Base-by-base conservation (phyloP, 2,329 filamentous ascomycete species). In the Reticulascus tulasneorum region DNA sequence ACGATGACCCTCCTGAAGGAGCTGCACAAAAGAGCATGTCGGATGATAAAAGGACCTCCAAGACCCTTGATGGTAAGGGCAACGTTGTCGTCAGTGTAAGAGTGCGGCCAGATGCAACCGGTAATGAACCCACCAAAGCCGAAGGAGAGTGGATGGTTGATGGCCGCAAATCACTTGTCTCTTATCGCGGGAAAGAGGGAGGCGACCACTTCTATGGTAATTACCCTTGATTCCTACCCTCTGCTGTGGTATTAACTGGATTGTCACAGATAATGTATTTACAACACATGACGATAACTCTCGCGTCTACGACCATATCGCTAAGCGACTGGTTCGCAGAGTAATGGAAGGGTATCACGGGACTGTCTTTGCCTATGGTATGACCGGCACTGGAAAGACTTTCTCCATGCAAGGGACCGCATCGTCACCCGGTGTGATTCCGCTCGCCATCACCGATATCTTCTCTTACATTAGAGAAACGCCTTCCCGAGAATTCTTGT, bases 321-420 rank as follows among this genome's bases (percentile, higher is more conserved):
- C 93, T 27, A 97, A 97, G 64, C 84, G 93, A 44, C 72, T 98
- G 33, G 93, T 98, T 29, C 84, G 93, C 49, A 77, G 93, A 52
- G 93, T 98, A 32, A 98, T 98, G 93, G 93, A 98, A 67, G 93
- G 93, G 26, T 98, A 97, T 59, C 91, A 97, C 54, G 93, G 91
- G 40, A 98, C 93, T 1, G 93, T 98, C 17, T 97, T 98, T 59
- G 91, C 91, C 13, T 98, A 98, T 59, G 93, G 93, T 55, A 97
- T 97, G 90, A 98, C 93, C 5, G 93, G 93, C 44, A 97, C 93
- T 1, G 93, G 93, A 49, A 98, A 98, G 68, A 98, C 93, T 1
- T 98, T 97, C 60, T 97, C 91, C 24, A 98, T 98, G 93, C 93
- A 98, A 67, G 93, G 93, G 50, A 98, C 93, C 9, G 89, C 90